Base-by-base conservation (phyloP, 768 basidiomycete genomes). In the Kwoniella sp. region DNA sequence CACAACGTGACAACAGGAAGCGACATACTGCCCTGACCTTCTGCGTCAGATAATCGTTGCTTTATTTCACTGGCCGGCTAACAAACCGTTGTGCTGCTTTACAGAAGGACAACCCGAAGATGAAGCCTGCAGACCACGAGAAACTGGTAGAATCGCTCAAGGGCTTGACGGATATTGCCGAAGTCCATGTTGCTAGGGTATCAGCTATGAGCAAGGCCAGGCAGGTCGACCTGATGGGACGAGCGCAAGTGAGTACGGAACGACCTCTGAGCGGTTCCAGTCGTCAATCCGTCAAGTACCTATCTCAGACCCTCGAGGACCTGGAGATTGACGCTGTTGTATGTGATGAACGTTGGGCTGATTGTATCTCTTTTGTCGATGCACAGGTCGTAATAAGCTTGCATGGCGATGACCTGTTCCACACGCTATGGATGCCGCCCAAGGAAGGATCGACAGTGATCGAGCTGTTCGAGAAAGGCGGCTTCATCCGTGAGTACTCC, bases 391-490 rank as follows among this genome's bases (percentile, higher is more conserved):
- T 79, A 9, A 52, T 79, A n/a, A 68, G 72, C 21, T 33, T 72
- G 17, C 76, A 76, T 60, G 59, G 63, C 30, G 72, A 73, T 19
- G 72, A 76, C n/a, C 58, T 76, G 7, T 65, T 69, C 25, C 54
- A 58, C 22, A 44, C 69, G 6, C 51, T 79, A 30, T 79, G 76
- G 76, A 79, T 79, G 78, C 69, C 67, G 13, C 55, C 69, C 3
- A 65, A 64, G 1, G 54, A 65, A 22, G 30, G 59, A 10, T 74
- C 76, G 2, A 58, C 74, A 17, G 67, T 79, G 10, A 67, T 77
- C 24, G 72, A 77, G 62, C 33, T 79, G 12, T 77, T 73, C 57
- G 76, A 77, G 55, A 67, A 68, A 21, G 74, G 73, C 1, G 65
- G 69, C 5, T 79, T 74, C 58, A 61, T 67, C 25, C 78, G 76